Evolutionary conservation across 371 early-diverging fungal species (phyloP).

Genomic region (Cokeromyces recurvatus): DNA sequence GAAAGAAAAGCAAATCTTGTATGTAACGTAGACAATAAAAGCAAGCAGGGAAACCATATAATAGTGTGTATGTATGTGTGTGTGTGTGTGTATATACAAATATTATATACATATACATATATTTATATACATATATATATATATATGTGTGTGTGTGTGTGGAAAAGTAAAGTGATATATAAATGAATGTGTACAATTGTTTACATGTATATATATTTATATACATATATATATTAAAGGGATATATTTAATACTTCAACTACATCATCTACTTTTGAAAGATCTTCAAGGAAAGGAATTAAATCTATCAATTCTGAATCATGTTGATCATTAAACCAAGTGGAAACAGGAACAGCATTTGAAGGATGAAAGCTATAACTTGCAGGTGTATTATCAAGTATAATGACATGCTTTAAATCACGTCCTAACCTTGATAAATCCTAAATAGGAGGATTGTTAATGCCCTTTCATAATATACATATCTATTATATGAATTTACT

Average conservation of each 20-base stretch:
- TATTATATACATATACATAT: no score
- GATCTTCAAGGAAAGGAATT: conserved; percentile 78
- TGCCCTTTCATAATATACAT: no score
- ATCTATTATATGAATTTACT: conserved; percentile 31
- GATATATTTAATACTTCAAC: conserved; percentile 11
- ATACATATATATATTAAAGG: no score
- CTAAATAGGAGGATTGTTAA: conserved; percentile 29
- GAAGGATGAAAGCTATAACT: conserved; percentile 92
- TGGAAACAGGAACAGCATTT: conserved; percentile 91
- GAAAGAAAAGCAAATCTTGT: neutral
- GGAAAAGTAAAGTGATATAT: no score
- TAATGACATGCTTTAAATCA: conserved; percentile 67
- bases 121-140: neutral
- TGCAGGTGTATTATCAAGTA: conserved; percentile 87
- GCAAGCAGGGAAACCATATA: no score
- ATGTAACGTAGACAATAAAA: no score
- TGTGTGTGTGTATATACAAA: neutral
- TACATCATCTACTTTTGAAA: conserved; percentile 26
- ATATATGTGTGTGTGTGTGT: neutral
- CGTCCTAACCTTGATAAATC: conserved; percentile 78
- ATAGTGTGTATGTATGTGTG: neutral
- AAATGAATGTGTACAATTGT: no score
- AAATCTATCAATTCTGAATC: conserved; percentile 90
- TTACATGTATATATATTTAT: no score
- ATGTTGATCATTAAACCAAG: conserved; percentile 95